A percentile compares a stretch with the other conserved stretches of the same genome.
Evolutionary conservation across 73 alveolate species (phyloP).

Genomic region (Breviolum minutum): DNA sequence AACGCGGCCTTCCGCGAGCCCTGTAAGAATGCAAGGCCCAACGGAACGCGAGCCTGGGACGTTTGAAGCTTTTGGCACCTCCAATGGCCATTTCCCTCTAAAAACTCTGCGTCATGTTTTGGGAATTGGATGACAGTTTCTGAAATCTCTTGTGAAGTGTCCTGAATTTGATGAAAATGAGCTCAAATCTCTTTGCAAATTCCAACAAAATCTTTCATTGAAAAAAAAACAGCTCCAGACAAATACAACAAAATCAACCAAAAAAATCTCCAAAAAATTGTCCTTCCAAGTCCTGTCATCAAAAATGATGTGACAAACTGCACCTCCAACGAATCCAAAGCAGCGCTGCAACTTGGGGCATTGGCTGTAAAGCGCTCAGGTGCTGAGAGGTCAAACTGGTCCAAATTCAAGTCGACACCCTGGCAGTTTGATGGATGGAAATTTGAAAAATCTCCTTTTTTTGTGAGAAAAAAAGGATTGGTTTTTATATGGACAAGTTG

Average conservation of each 20-base stretch:
- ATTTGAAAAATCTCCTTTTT: too few relatives aligned
- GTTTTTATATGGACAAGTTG: too few relatives aligned
- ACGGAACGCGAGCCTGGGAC: slow-evolving; percentile 41
- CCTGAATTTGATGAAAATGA: background rate
- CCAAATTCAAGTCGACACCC: slow-evolving; percentile 54
- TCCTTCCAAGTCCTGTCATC: background rate
- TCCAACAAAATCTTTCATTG: background rate
- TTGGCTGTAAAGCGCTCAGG: slow-evolving; percentile 23
- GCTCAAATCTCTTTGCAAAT: background rate
- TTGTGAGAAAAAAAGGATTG: too few relatives aligned
- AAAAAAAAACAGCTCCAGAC: too few relatives aligned
- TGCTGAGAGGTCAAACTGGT: slow-evolving; percentile 41
- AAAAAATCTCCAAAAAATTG: background rate
- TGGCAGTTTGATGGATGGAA: too few relatives aligned
- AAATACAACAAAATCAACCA: background rate
- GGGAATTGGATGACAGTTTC: too few relatives aligned
- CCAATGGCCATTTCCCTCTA: too few relatives aligned
- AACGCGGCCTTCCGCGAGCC: slow-evolving; percentile 16
- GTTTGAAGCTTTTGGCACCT: background rate
- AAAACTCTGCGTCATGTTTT: too few relatives aligned
- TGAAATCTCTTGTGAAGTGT: too few relatives aligned
- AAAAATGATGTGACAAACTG: background rate
- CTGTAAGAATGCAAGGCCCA: slow-evolving; percentile 59
- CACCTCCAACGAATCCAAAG: slow-evolving; percentile 49
- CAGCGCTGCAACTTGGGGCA: slow-evolving; percentile 38